Conservation (phyloP, 73 alveolate genomes). For the Effrenium voratum region DNA sequence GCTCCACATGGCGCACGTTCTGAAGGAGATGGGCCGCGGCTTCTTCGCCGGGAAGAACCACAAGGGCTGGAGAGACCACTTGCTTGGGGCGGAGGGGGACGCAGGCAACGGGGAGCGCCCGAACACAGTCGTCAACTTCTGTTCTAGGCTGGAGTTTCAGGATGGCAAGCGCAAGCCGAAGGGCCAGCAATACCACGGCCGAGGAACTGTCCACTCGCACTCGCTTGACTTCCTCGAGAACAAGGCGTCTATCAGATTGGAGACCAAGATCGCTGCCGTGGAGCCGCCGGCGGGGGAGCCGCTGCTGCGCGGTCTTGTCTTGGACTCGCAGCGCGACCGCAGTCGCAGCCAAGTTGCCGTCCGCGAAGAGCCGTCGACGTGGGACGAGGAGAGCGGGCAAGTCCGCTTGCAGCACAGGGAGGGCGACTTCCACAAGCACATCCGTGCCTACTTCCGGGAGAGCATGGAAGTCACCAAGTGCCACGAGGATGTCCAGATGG, state of each 20-base stretch:
- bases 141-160: slow-evolving; percentile 47
- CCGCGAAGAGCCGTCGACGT: background rate
- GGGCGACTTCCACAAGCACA: background rate
- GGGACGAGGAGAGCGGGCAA: background rate
- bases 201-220: slow-evolving; percentile 19
- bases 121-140: background rate
- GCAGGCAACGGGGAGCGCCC: too few species aligned
- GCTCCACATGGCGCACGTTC: background rate
- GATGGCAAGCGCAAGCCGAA: slow-evolving; percentile 39
- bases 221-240: slow-evolving; percentile 1
- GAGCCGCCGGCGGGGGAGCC: slow-evolving; percentile 24
- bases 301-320: slow-evolving; percentile 23
- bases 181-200: slow-evolving; percentile 48
- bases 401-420: background rate
- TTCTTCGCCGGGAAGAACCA: too few species aligned
- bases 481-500: too few species aligned
- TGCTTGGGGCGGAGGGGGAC: background rate
- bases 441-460: background rate
- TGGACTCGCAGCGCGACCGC: slow-evolving; percentile 42
- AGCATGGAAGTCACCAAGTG: too few species aligned
- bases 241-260: background rate
- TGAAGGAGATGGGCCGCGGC: too few species aligned
- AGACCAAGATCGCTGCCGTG: background rate
- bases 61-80: background rate
- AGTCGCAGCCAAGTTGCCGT: slow-evolving; percentile 7